Conservation (phyloP, 257 asterid species). For the Fraxinus americana region DNA sequence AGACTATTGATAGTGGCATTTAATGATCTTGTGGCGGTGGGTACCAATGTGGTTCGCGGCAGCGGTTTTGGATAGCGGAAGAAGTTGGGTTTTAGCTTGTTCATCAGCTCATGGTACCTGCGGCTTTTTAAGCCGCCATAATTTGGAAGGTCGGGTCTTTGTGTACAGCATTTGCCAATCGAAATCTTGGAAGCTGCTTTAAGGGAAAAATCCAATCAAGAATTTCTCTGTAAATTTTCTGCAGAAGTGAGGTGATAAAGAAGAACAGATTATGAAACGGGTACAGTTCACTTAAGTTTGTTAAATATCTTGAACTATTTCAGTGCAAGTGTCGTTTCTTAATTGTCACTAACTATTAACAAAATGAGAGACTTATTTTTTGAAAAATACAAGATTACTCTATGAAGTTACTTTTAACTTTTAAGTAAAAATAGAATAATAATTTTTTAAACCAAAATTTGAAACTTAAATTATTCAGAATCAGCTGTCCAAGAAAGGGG, state of each 20-base stretch:
- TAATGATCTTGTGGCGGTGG: constrained; percentile 45
- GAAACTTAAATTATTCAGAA: not conserved
- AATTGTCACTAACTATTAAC: no score
- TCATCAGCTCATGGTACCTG: constrained; percentile 42
- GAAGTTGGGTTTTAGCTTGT: constrained; percentile 40
- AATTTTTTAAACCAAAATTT: not conserved
- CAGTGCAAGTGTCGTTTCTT: no score
- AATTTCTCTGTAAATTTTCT: no score
- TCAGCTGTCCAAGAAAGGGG: not conserved
- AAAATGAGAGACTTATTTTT: no score
- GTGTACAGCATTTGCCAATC: not conserved
- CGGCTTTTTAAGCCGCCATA: not conserved
- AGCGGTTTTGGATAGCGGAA: constrained; percentile 34
- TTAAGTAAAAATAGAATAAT: no score
- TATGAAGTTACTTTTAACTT: no score
- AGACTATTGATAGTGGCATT: constrained; percentile 66
- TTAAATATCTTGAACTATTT: no score
- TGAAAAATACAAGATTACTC: no score
- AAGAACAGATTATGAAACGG: no score
- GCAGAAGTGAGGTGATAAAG: not conserved
- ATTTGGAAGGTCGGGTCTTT: not conserved
- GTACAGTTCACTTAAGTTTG: no score
- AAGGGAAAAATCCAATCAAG: not conserved
- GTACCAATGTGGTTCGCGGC: constrained; percentile 20
- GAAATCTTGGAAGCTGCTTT: not conserved